Conservation (phyloP, 2,329 filamentous ascomycete genomes). For the Botryotinia narcissicola region DNA sequence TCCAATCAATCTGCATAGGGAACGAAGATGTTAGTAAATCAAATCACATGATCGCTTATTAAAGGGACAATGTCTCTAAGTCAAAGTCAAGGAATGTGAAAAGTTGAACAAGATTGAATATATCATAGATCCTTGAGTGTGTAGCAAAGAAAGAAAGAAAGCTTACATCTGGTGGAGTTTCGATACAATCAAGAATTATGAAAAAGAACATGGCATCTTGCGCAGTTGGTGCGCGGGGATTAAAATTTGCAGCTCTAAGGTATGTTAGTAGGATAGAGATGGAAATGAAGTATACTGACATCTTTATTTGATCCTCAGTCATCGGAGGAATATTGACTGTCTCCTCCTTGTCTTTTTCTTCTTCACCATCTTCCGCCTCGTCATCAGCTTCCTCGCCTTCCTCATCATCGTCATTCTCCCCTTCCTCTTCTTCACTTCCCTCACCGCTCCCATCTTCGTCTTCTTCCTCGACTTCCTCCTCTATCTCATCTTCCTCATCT, state of each 20-base stretch:
- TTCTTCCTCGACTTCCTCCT: neutral
- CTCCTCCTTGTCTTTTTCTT: neutral
- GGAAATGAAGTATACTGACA: neutral
- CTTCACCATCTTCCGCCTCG: neutral
- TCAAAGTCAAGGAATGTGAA: neutral
- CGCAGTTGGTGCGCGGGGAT: constrained; percentile 2
- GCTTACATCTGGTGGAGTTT: constrained; percentile 28
- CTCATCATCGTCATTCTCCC: neutral
- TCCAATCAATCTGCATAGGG: constrained; percentile 44
- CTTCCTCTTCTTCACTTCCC: neutral
- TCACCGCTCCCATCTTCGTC: neutral
- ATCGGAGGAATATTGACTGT: neutral
- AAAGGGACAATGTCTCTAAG: neutral
- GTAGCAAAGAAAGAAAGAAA: neutral
- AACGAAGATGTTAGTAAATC: neutral
- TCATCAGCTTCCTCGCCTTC: neutral
- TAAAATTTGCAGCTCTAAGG: neutral
- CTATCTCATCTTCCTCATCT: neutral
- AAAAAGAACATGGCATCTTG: constrained; percentile 30
- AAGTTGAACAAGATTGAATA: neutral
- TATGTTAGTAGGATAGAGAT: neutral
- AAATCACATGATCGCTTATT: constrained; percentile 4
- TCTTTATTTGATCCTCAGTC: neutral
- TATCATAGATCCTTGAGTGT: neutral
- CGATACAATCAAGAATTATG: constrained; percentile 26